These are phyloP conservation scores for Papiliotrema flavescens DNA, from an alignment of 1,284 basidiomycete genomes.

Conservation along the genomic window DNA sequence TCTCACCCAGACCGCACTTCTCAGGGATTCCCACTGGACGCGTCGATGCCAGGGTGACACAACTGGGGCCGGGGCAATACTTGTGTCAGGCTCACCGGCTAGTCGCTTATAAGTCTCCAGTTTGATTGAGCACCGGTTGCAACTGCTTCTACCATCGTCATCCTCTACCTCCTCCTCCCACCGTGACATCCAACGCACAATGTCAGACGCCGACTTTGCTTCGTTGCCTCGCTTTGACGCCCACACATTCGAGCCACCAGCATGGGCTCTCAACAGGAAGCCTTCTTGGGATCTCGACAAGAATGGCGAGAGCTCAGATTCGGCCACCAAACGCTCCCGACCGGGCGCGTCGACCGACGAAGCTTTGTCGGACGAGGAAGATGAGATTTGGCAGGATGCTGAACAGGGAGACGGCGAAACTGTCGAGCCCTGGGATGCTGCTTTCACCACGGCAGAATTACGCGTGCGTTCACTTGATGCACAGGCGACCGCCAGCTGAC, in stretches of 20 bases:
- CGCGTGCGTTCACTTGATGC: not conserved
- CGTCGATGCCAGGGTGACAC: not conserved
- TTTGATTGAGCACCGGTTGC: too few relatives aligned
- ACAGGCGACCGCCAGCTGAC: not conserved
- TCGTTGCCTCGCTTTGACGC: conserved; percentile 28
- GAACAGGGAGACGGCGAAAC: not conserved
- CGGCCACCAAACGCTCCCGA: not conserved
- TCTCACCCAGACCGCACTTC: too few relatives aligned
- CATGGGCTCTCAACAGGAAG: conserved; percentile 26
- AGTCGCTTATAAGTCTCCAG: too few relatives aligned
- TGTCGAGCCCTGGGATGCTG: not conserved
- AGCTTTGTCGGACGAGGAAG: conserved; percentile 4
- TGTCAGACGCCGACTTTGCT: conserved; percentile 8
- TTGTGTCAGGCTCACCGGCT: not conserved
- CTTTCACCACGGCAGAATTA: conserved; percentile 2
- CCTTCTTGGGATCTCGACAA: conserved; percentile 14
- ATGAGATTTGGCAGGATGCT: conserved; percentile 19
- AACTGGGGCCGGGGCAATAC: too few relatives aligned
- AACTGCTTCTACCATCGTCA: too few relatives aligned
- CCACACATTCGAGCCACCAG: conserved; percentile 29
- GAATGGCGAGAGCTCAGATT: conserved; percentile 18
- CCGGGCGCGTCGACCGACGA: not conserved
- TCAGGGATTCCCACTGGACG: not conserved
- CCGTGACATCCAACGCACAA: not conserved
- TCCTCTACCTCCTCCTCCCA: not conserved